phyloP scores from a whole-genome alignment of 1,284 basidiomycete species.

The Cutaneotrichosporon mucoides region DNA sequence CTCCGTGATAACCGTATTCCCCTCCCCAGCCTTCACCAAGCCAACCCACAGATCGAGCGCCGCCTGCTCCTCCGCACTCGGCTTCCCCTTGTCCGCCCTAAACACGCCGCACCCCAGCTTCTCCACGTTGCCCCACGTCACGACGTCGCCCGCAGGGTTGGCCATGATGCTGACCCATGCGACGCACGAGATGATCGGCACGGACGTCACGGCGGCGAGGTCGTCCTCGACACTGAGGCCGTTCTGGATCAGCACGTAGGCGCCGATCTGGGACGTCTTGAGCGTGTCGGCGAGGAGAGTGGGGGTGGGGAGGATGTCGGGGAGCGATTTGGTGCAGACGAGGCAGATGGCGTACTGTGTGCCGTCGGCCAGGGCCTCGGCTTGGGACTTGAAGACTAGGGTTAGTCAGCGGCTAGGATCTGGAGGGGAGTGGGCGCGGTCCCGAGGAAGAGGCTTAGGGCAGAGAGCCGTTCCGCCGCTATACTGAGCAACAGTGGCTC shows the following conservation, averaged over 20 bases:
- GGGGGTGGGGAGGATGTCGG: slow-evolving; percentile 61
- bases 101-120: slow-evolving; percentile 36
- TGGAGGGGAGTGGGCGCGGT: too few relatives aligned
- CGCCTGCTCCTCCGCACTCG: slow-evolving; percentile 16
- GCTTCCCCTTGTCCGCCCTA: slow-evolving; percentile 7
- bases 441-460: too few relatives aligned
- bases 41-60: slow-evolving; percentile 27
- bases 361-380: slow-evolving; percentile 56
- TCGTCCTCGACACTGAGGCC: slow-evolving; percentile 70
- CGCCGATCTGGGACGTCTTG: slow-evolving; percentile 54
- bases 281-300: slow-evolving; percentile 60
- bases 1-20: slow-evolving; percentile 23
- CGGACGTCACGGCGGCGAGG: slow-evolving; percentile 52
- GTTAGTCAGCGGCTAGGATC: neutral
- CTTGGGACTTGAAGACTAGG: slow-evolving; percentile 59
- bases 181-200: slow-evolving; percentile 39
- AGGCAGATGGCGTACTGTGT: slow-evolving; percentile 63
- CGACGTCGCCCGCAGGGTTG: slow-evolving; percentile 27
- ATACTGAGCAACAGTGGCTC: too few relatives aligned
- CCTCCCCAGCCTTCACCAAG: slow-evolving; percentile 26
- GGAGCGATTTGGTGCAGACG: slow-evolving; percentile 67
- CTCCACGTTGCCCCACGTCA: slow-evolving; percentile 38
- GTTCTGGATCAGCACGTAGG: slow-evolving; percentile 65
- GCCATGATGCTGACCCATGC: slow-evolving; percentile 39
- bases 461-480: too few relatives aligned